phyloP scores from a whole-genome alignment of 2,329 filamentous ascomycete genomes.

The Phaeosphaeria sp. region DNA sequence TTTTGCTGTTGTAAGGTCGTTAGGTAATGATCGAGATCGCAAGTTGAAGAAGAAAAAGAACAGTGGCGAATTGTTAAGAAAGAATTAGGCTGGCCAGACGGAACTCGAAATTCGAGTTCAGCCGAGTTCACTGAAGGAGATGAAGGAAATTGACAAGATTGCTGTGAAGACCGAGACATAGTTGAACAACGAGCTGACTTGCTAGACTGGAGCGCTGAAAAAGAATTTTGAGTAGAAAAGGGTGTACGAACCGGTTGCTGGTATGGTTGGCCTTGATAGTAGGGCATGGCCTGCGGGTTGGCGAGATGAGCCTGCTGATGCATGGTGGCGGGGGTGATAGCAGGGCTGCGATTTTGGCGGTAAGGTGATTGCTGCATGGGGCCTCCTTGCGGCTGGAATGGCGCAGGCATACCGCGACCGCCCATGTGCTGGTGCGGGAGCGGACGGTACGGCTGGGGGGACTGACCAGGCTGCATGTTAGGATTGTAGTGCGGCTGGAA shows the following conservation, averaged over 20 bases:
- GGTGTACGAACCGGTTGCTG: constrained; percentile 67
- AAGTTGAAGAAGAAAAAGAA: constrained; percentile 72
- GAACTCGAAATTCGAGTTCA: constrained; percentile 23
- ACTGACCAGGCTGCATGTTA: constrained; percentile 43
- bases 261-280: constrained; percentile 64
- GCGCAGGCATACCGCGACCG: constrained; percentile 58
- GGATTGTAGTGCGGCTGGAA: constrained; percentile 55
- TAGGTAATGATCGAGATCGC: constrained; percentile 76
- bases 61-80: constrained; percentile 45
- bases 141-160: constrained; percentile 11
- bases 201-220: constrained; percentile 24
- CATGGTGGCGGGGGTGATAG: constrained; percentile 66
- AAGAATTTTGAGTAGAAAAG: constrained; percentile 45
- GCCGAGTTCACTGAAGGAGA: constrained; percentile 18
- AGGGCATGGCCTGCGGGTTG: constrained; percentile 67
- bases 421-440: constrained; percentile 59
- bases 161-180: constrained; percentile 19
- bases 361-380: constrained; percentile 61
- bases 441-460: constrained; percentile 62
- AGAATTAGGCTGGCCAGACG: constrained; percentile 26
- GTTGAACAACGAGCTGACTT: constrained; percentile 21
- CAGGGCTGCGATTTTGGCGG: constrained; percentile 66
- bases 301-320: constrained; percentile 64
- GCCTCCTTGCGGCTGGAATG: constrained; percentile 55
- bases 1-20: constrained; percentile 70